Conservation (phyloP, 345 rosid species). For the Clausena lansium region DNA sequence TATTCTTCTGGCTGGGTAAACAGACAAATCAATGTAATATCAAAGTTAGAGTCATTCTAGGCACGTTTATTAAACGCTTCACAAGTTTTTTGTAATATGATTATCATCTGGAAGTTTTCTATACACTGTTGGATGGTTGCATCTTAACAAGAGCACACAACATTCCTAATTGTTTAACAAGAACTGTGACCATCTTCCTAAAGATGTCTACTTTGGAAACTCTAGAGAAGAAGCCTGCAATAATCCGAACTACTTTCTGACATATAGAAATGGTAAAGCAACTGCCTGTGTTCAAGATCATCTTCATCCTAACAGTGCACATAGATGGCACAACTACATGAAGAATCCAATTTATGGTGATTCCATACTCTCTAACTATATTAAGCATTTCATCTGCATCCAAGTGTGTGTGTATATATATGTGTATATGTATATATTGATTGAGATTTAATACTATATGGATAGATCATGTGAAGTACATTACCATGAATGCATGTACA, state of each 20-base stretch:
- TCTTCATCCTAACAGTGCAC: slow-evolving; percentile 98
- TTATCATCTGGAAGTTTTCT: not conserved
- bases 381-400: too few relatives aligned
- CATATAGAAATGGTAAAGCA: slow-evolving; percentile 96
- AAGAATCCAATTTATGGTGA: slow-evolving; percentile 61
- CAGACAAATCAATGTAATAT: slow-evolving; percentile 6
- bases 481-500: not conserved
- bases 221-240: slow-evolving; percentile 83
- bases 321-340: slow-evolving; percentile 96
- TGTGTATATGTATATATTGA: not conserved
- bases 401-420: too few relatives aligned
- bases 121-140: not conserved
- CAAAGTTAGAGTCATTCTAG: not conserved
- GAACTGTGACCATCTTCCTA: slow-evolving; percentile 88
- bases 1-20: not conserved
- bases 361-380: not conserved
- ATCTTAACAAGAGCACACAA: not conserved
- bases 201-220: slow-evolving; percentile 81
- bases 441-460: not conserved
- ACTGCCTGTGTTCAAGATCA: slow-evolving; percentile 89
- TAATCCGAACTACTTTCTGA: slow-evolving; percentile 86
- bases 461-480: not conserved
- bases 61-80: not conserved
- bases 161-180: slow-evolving; percentile 48
- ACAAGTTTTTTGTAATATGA: not conserved